Conservation (phyloP, 371 early-diverging fungal genomes). For the Circinella minor region DNA sequence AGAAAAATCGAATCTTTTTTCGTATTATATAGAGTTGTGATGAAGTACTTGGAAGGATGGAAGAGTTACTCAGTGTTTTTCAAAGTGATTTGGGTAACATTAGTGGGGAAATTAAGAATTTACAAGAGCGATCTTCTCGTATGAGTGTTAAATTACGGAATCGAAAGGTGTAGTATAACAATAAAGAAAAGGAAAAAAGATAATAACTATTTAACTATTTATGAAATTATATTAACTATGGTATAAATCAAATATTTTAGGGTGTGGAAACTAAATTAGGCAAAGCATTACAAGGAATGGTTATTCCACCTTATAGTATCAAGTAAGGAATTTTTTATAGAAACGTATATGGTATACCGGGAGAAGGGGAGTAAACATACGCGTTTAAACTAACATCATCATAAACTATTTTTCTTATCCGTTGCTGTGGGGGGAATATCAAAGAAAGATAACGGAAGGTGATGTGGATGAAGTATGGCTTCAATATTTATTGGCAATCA, state of each 20-base stretch:
- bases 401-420: no score
- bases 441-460: slow-evolving; percentile 82
- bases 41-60: slow-evolving; percentile 86
- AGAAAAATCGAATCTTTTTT: neutral
- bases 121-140: slow-evolving; percentile 81
- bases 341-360: neutral
- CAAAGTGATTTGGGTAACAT: slow-evolving; percentile 88
- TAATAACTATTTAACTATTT: neutral
- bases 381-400: no score
- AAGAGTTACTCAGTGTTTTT: slow-evolving; percentile 78
- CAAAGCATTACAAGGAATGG: slow-evolving; percentile 79
- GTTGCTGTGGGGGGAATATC: neutral
- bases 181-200: no score
- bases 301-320: slow-evolving; percentile 81
- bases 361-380: no score
- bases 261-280: slow-evolving; percentile 72
- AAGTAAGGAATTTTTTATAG: slow-evolving; percentile 36
- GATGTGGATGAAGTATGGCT: slow-evolving; percentile 90
- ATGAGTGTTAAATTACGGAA: slow-evolving; percentile 86
- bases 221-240: no score
- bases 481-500: slow-evolving; percentile 77
- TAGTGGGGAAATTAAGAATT: slow-evolving; percentile 81
- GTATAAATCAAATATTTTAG: slow-evolving; percentile 22
- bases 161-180: slow-evolving; percentile 58
- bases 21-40: slow-evolving; percentile 65